These are phyloP conservation scores for Solanum virginianum DNA, from an alignment of 257 asterid species.

Conservation along the genomic window DNA sequence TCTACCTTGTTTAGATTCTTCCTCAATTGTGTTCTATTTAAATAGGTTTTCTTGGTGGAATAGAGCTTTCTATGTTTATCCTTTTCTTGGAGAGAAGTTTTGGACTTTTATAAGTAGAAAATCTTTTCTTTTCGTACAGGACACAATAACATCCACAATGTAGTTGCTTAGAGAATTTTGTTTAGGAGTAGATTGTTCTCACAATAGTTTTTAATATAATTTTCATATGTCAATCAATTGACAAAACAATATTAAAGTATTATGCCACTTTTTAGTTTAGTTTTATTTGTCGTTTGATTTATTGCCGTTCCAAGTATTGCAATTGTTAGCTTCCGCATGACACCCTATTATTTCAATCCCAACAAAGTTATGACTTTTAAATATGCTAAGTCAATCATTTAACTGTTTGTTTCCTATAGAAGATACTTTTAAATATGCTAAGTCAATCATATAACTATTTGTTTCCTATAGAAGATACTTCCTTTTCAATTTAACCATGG, in stretches of 20 bases:
- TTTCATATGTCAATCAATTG: too few species aligned
- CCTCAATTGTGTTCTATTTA: too few species aligned
- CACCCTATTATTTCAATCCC: too few species aligned
- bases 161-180: neutral
- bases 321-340: too few species aligned
- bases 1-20: neutral
- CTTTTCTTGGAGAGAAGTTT: neutral
- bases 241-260: too few species aligned
- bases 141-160: neutral
- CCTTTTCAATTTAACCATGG: neutral
- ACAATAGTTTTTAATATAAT: neutral
- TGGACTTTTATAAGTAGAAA: neutral
- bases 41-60: neutral
- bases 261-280: too few species aligned
- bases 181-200: fast-evolving
- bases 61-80: neutral
- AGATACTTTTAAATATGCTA: neutral
- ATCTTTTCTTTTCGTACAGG: neutral
- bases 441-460: neutral
- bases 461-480: neutral
- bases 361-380: neutral
- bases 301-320: too few species aligned
- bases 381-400: neutral
- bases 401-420: neutral
- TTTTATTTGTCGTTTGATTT: too few species aligned